These are phyloP conservation scores for Aspergillus piperis DNA, from an alignment of 2,329 filamentous ascomycete genomes.

Conservation along the genomic window DNA sequence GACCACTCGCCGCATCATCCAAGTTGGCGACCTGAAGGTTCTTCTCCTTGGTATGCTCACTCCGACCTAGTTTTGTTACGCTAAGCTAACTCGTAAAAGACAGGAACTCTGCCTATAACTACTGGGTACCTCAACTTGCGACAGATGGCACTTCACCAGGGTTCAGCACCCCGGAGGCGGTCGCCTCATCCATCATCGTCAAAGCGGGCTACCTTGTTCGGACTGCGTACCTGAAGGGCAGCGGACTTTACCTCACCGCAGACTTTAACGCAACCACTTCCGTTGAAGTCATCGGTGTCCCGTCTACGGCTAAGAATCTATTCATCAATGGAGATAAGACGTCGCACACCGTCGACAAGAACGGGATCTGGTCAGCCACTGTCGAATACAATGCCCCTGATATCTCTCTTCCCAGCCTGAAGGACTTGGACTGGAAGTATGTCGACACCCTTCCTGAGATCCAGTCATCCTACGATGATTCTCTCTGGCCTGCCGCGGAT, in stretches of 20 bases:
- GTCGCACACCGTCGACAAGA: constrained; percentile 42
- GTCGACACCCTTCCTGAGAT: constrained; percentile 73
- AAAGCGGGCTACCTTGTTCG: constrained; percentile 48
- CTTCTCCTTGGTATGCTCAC: constrained; percentile 53
- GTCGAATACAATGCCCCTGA: constrained; percentile 54
- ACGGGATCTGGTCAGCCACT: constrained; percentile 54
- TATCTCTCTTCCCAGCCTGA: constrained; percentile 60
- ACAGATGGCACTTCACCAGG: constrained; percentile 28
- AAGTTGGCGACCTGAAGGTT: constrained; percentile 51
- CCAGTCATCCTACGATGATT: constrained; percentile 65
- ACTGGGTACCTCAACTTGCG: constrained; percentile 46
- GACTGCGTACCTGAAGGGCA: constrained; percentile 55
- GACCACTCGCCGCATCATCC: constrained; percentile 44
- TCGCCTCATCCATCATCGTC: constrained; percentile 42
- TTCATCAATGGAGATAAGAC: constrained; percentile 61
- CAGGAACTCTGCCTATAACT: constrained; percentile 50
- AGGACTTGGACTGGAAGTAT: constrained; percentile 65
- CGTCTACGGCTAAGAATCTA: constrained; percentile 57
- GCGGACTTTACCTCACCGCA: constrained; percentile 63
- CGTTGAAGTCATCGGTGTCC: constrained; percentile 68
- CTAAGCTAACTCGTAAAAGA: constrained; percentile 44
- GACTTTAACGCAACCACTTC: constrained; percentile 71
- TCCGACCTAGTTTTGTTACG: background rate
- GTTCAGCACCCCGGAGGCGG: constrained; percentile 33
- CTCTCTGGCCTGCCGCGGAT: constrained; percentile 64